Evolutionary conservation across 345 rosid genomes (phyloP).

Genomic region (Pistacia vera): DNA sequence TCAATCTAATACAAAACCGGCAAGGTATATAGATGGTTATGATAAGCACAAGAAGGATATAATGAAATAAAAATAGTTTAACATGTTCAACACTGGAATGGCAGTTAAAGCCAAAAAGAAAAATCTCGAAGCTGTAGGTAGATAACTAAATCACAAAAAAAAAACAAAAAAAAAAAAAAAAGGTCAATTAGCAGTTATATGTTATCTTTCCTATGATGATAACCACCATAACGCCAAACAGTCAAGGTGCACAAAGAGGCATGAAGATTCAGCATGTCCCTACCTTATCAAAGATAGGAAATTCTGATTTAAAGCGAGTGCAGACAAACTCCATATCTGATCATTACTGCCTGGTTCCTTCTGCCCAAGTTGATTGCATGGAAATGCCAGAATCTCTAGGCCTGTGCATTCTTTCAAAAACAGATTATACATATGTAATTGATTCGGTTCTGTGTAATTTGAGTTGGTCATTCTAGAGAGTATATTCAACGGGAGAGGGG

Average conservation of each 20-base stretch:
- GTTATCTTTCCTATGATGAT: no score
- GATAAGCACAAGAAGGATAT: background rate
- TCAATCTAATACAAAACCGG: conserved; percentile 54
- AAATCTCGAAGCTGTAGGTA: background rate
- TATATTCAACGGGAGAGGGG: no score
- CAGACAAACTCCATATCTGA: conserved; percentile 73
- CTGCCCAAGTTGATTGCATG: conserved; percentile 87
- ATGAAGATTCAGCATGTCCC: no score
- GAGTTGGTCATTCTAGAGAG: conserved; percentile 65
- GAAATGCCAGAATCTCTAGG: conserved; percentile 82
- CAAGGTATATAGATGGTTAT: conserved; percentile 4
- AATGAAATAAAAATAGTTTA: background rate
- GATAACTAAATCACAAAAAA: background rate
- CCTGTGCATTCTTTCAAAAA: conserved; percentile 38
- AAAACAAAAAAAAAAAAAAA: background rate
- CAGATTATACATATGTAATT: conserved; percentile 34
- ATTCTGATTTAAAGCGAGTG: conserved; percentile 80
- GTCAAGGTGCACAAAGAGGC: no score
- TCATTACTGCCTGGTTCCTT: conserved; percentile 85
- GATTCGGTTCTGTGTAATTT: conserved; percentile 76
- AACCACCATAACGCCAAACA: no score
- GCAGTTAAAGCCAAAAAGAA: background rate
- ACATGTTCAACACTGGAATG: background rate
- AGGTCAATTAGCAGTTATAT: background rate
- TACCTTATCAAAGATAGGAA: conserved; percentile 84